These are phyloP conservation scores for Gomphus bonarii DNA, from an alignment of 1,284 basidiomycete genomes.

Conservation along the genomic window DNA sequence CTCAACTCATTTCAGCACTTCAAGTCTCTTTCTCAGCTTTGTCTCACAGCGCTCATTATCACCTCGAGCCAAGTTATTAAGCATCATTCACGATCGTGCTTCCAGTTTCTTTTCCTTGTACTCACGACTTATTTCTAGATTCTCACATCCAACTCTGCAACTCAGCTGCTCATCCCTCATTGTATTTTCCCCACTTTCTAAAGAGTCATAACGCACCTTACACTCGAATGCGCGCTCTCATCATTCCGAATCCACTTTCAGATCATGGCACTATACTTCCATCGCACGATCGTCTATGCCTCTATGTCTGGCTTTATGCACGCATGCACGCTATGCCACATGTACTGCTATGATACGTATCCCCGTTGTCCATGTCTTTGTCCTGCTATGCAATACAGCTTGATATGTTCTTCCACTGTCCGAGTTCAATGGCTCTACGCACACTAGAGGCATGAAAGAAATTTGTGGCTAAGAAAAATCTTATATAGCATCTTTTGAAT, in stretches of 20 bases:
- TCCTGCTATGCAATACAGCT: conserved; percentile 1
- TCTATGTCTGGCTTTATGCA: not conserved
- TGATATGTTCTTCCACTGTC: not conserved
- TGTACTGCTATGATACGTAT: not conserved
- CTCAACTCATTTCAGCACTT: not conserved
- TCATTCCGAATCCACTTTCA: not conserved
- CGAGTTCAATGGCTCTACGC: not conserved
- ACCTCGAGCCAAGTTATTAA: not conserved
- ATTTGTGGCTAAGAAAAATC: too few relatives aligned
- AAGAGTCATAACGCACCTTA: not conserved
- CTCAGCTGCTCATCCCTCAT: not conserved
- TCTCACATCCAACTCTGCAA: not conserved
- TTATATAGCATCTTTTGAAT: too few relatives aligned
- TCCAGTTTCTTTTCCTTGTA: not conserved
- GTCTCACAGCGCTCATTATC: not conserved
- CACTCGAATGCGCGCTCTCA: not conserved
- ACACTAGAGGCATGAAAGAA: too few relatives aligned
- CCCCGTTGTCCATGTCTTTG: not conserved
- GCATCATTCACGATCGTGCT: not conserved
- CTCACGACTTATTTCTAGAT: not conserved
- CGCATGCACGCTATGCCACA: not conserved
- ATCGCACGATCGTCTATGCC: not conserved
- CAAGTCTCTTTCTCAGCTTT: not conserved
- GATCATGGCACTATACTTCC: not conserved
- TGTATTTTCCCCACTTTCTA: not conserved